Evolutionary conservation across 2,329 filamentous ascomycete species (phyloP), one percentile per base, ranked within the genome.

Genomic region (Mycosphaerelloides madeirae): DNA sequence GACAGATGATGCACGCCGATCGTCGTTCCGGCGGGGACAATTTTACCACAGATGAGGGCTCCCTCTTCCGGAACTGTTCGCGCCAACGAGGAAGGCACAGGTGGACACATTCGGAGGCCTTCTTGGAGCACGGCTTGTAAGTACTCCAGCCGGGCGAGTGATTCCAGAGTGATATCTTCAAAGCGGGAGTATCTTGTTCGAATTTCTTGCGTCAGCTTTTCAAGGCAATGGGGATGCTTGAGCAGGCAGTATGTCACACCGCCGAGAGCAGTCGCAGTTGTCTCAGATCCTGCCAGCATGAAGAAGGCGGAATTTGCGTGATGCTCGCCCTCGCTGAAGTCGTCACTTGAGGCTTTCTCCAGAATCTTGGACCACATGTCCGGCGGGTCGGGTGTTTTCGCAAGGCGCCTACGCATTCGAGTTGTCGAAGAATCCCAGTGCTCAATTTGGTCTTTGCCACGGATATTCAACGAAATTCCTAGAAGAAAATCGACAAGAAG

Each of bases 171-270:
- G 37, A 72, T 63, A 7, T 68, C 64, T 2, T 62, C 58, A 18
- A 60, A 54, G 14, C 44, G 55, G 1, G 28, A 33, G 54, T 70
- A 64, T 1, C 52, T 43, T 2, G 33, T 48, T 5, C 70, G 61
- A 28, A 72, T 57, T 38, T 71, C 67, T 1, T 54, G 28, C 0
- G 54, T 52, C 3, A 71, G 54, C 15, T 58, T 62, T 1, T 41
- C 11, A 57, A 65, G 35, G 2, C 53, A 52, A 0, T 49, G 18
- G 3, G 60, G 65, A 31, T 65, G 60, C 57, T 81, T 81, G 22
- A 88, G 71, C 2, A 89, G 66, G 61, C 80, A 81, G 66, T 88
- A 90, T 53, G 89, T 85, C 0, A 87, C 76, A 5, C 80, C 74
- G 2, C 77, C 76, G 0, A 89, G 73, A 2, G 77, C 78, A 55